Evolutionary conservation across 2,329 filamentous ascomycete genomes (phyloP), one percentile per base, ranked within the genome.

Genomic region (Ceratocystis variospora): DNA sequence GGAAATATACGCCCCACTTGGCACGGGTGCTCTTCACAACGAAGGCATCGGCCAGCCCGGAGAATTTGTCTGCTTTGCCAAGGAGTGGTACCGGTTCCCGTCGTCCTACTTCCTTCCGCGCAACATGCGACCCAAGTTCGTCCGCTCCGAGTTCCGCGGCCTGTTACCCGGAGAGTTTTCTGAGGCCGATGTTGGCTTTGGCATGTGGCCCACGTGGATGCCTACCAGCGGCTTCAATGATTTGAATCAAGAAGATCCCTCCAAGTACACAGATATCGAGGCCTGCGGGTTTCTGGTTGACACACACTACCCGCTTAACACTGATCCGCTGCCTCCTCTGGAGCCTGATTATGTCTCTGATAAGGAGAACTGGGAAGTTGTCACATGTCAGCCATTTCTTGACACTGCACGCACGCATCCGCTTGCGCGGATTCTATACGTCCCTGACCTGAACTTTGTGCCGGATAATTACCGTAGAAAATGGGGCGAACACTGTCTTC

Each of bases 41-140:
- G 72, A 77, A 7, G 81, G 78, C 0, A 71, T 88, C 5, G 82
- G 84, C 1, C 75, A 77, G 0, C 74, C 77, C 1, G 88, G 86
- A 17, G 87, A 90, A 69, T 85, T 80, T 19, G 84, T 99, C 2
- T 99, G 94, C 74, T 83, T 96, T 48, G 91, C 90, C 33, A 99
- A 97, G 74, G 94, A 99, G 74, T 99, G 94, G 94, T 96, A 99
- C 75, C 89, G 94, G 45, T 97, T 96, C 73, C 93, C 94, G 1
- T 93, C 89, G 0, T 95, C 92, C 0, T 97, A 91, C 77, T 91
- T 94, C 73, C 79, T 99, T 2, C 93, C 94, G 0, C 79, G 86
- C n/a, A 83, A 84, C 62, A 89, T 94, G 79, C 87, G 84, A 70
- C 88, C 89, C 71, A 96, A 94, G 71, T 99, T 96, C 72, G 79